phyloP scores from a whole-genome alignment of 2,329 filamentous ascomycete species.

The Gaeumannomyces sp. region DNA sequence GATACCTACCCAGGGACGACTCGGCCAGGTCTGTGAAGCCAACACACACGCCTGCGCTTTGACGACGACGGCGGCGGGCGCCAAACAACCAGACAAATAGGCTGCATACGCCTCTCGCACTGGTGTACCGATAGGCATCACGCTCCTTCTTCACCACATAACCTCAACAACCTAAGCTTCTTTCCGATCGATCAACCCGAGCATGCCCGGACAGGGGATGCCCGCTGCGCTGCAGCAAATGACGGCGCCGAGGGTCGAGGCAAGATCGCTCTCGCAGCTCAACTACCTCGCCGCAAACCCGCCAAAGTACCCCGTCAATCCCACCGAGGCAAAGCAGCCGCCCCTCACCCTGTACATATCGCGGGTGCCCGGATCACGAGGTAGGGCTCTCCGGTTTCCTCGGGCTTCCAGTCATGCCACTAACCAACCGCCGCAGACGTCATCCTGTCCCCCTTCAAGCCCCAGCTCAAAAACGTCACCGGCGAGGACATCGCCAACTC shows the following conservation, averaged over 20 bases:
- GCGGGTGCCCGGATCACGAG: slow-evolving; percentile 83
- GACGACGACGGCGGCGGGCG: background rate
- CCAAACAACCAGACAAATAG: too few relatives aligned
- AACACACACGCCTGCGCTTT: background rate
- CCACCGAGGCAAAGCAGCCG: slow-evolving; percentile 60
- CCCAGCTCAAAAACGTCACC: slow-evolving; percentile 81
- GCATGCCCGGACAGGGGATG: background rate
- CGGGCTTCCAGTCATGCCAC: background rate
- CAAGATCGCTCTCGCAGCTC: slow-evolving; percentile 73
- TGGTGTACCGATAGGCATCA: background rate
- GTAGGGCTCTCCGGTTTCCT: slow-evolving; percentile 39
- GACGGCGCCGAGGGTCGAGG: slow-evolving; percentile 65
- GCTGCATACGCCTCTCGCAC: background rate
- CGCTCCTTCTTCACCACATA: background rate
- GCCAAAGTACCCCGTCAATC: slow-evolving; percentile 76
- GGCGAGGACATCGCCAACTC: slow-evolving; percentile 79
- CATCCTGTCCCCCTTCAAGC: slow-evolving; percentile 86
- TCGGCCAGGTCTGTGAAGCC: background rate
- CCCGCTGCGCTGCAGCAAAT: slow-evolving; percentile 32
- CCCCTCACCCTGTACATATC: slow-evolving; percentile 86
- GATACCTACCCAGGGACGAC: background rate
- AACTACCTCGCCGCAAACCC: slow-evolving; percentile 80
- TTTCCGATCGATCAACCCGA: background rate
- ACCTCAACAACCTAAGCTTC: background rate
- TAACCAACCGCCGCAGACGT: slow-evolving; percentile 56